Percentiles rank a stretch among this genome's conserved stretches.
Conservation (phyloP, 805 yeast species). For the Candida nitratophila region DNA sequence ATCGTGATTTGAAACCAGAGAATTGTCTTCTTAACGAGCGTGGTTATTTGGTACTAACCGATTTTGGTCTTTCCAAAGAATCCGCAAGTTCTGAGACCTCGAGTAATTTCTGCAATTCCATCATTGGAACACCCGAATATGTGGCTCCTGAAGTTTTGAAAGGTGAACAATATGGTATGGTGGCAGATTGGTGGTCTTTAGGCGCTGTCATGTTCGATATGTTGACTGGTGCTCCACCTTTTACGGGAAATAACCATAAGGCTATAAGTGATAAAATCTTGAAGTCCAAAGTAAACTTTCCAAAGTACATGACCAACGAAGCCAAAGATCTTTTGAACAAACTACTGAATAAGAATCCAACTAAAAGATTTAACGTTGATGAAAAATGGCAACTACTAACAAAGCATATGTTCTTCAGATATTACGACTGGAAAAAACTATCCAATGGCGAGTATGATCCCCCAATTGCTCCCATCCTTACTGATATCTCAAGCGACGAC, state of each 20-base stretch:
- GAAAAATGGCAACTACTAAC: constrained; percentile 45
- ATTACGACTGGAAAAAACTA: constrained; percentile 58
- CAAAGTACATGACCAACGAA: constrained; percentile 66
- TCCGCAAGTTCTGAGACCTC: constrained; percentile 21
- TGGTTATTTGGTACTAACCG: constrained; percentile 79
- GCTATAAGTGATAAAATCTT: constrained; percentile 66
- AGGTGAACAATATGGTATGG: constrained; percentile 67
- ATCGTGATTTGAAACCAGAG: constrained; percentile 85
- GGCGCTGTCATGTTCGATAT: constrained; percentile 77
- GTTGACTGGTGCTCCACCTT: constrained; percentile 81
- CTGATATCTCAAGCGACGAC: background rate
- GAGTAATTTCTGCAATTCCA: constrained; percentile 41
- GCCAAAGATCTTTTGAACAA: constrained; percentile 68
- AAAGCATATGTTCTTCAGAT: constrained; percentile 65
- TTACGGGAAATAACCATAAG: constrained; percentile 72
- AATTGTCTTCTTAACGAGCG: constrained; percentile 68
- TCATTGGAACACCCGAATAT: constrained; percentile 74
- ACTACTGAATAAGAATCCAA: constrained; percentile 59
- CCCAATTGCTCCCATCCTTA: constrained; percentile 55
- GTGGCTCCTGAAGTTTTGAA: constrained; percentile 84
- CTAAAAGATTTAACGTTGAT: constrained; percentile 52
- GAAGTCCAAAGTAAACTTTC: constrained; percentile 53
- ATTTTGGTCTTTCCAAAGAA: constrained; percentile 69
- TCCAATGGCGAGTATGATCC: constrained; percentile 45
- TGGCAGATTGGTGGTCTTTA: constrained; percentile 86